Base-by-base conservation (phyloP, 2,329 filamentous ascomycete species). In the Trichoderma simmonsii region DNA sequence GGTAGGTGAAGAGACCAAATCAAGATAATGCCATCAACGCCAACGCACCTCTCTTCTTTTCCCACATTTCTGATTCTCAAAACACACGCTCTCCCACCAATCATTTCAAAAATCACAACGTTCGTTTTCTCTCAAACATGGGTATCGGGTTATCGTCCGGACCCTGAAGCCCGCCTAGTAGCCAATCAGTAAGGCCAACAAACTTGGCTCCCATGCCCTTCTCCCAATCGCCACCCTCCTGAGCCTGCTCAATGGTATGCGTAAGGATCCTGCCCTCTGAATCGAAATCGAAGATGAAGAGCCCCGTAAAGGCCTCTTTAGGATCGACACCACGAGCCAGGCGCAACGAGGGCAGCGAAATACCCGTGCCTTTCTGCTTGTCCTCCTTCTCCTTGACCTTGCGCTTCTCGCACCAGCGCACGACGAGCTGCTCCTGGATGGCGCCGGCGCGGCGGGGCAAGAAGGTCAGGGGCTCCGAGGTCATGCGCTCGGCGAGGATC, bases 251-350 rank as follows among this genome's bases (percentile, higher is more conserved):
- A 77, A 99, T 98, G 0, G 93, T 97, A 81, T 98, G 96, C 76
- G 90, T 94, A 62, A 92, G 82, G 43, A 99, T 90, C 74, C 94
- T 87, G 1, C 96, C 96, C 77, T 97, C 88, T 61, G 90, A 86
- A 78, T 98, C 96, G 80, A 99, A 99, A 75, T 97, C 93, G 80
- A 99, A 99, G 72, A 97, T 91, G 82, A 98, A 99, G 12, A 98
- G 82, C 0, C 96, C 96, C 1, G 91, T 93, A 77, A 98, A 98
- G 78, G 95, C 92, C 77, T 93, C 91, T 73, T 88, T 88, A 64
- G 89, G 87, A 71, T 89, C 87, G 4, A 78, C 81, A 4, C 77
- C 79, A 24, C 76, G 74, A 5, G 75, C 75, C 34, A 81, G 78
- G 21, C 77, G 76, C 14, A 75, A 86, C 81, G 21, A 87, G 3